Evolutionary conservation across 306 rosid genomes (phyloP), one percentile per base, ranked within the genome.

Genomic region (Cucumis melo): DNA sequence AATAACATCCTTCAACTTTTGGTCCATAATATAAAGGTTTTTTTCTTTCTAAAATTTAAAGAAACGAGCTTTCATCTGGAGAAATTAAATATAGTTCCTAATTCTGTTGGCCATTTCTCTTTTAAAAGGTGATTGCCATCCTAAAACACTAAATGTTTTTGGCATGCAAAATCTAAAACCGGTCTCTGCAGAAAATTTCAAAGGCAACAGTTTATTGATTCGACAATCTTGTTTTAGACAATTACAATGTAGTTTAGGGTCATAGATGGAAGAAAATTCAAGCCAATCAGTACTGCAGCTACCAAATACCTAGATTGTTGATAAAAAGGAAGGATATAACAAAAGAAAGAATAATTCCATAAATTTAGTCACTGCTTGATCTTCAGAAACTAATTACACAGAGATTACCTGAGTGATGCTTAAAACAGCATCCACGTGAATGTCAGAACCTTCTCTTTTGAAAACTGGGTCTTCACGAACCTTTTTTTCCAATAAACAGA

Each of bases 391-490:
- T 8, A 63, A 63, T 63, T 60, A 60, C 11, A 64, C 10, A 17
- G 27, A 7, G 75, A 55, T 34, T 34, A 93, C 98, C 98, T 93
- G 96, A 64, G 96, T 82, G 67, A 91, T 87, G 83, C 96, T 88
- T 82, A 93, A 78, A 80, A 86, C 81, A 76, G 96, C 78, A 79
- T 93, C 91, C n/a, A 93, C 98, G 72, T 91, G 97, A 84, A 91
- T 93, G 88, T 91, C 88, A 48, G 97, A 80, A 71, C 96, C 93
- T 78, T 93, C 98, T 80, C 98, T 85, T 17, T 88, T 90, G 81
- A 93, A 91, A 79, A 93, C 91, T 51, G 98, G 97, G 80, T 93
- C 98, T 84, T 93, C 93, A 32, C 89, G 83, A 72, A 93, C 93
- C 97, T 93, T 58, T 50, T 55, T 39, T 2, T 4, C 19, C 39